A percentile compares a stretch with the other conserved stretches of the same genome.
Conservation (phyloP, 2,329 filamentous ascomycete genomes). For the Conoideocrella luteorostrata region DNA sequence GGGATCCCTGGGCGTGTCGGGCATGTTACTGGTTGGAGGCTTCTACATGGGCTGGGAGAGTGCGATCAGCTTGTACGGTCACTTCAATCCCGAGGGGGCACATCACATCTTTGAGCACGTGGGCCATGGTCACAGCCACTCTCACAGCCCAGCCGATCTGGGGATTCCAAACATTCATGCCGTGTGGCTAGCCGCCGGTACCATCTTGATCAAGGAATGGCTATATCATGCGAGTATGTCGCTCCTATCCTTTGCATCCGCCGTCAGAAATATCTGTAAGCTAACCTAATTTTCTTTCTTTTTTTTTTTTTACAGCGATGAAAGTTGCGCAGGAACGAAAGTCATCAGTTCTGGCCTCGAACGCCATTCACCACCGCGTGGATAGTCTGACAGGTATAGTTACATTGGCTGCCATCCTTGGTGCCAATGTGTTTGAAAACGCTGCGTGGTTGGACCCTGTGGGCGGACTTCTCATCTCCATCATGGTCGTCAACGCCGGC, state of each 20-base stretch:
- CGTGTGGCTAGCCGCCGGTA: constrained; percentile 87
- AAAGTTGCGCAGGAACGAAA: constrained; percentile 92
- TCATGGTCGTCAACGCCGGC: constrained; percentile 89
- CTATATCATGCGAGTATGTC: constrained; percentile 91
- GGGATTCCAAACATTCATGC: constrained; percentile 80
- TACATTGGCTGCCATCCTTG: constrained; percentile 80
- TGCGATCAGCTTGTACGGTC: constrained; percentile 58
- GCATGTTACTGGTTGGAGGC: constrained; percentile 82
- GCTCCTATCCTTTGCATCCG: too few relatives aligned
- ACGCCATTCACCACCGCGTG: constrained; percentile 92
- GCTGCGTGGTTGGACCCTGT: constrained; percentile 93
- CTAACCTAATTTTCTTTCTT: neutral
- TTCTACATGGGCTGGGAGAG: constrained; percentile 86
- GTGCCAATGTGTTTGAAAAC: constrained; percentile 77
- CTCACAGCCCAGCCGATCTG: constrained; percentile 38
- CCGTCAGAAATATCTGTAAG: too few relatives aligned
- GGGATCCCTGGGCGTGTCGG: constrained; percentile 86
- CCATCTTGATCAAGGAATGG: constrained; percentile 92
- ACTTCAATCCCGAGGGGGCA: constrained; percentile 64
- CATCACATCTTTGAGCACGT: constrained; percentile 57
- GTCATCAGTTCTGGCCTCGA: constrained; percentile 91
- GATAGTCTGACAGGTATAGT: constrained; percentile 95
- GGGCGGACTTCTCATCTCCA: constrained; percentile 83
- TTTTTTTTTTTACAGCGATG: constrained; percentile 59
- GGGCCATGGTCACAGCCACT: constrained; percentile 60